Percentiles rank a stretch among this genome's conserved stretches.
These are phyloP conservation scores for Bjerkandera adusta DNA, from an alignment of 1,284 basidiomycete genomes.

Conservation along the genomic window DNA sequence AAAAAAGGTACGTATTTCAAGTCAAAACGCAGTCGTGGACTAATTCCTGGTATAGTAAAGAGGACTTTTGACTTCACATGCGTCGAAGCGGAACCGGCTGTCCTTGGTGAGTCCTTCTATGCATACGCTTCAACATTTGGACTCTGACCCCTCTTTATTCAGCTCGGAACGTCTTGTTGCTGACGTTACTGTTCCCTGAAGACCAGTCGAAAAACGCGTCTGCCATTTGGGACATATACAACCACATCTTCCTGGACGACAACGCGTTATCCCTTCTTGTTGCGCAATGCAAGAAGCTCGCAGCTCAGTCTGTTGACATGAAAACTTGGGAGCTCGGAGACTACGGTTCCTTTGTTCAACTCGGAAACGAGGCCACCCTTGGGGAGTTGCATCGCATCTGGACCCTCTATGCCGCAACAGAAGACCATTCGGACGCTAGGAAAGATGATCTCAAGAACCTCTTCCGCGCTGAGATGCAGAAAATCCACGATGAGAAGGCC, in stretches of 20 bases:
- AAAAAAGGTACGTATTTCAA: conserved; percentile 13
- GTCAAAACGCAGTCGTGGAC: conserved; percentile 9
- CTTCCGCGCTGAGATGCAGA: conserved; percentile 1
- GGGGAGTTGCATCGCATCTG: conserved; percentile 43
- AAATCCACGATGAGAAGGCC: conserved; percentile 1
- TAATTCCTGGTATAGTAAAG: conserved; percentile 21
- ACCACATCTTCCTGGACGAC: conserved; percentile 50
- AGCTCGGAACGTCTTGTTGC: conserved; percentile 43
- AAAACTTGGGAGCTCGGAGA: conserved; percentile 41
- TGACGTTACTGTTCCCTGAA: conserved; percentile 34
- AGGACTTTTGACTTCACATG: conserved; percentile 57
- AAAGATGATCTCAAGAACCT: conserved; percentile 5
- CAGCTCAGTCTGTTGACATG: conserved; percentile 33
- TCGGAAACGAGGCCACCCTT: conserved; percentile 41
- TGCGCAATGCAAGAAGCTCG: conserved; percentile 44
- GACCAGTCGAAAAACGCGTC: conserved; percentile 16
- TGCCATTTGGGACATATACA: conserved; percentile 54
- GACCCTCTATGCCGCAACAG: conserved; percentile 33
- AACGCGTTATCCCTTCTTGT: conserved; percentile 36
- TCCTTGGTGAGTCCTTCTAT: conserved; percentile 41
- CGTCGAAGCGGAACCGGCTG: conserved; percentile 53
- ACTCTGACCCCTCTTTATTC: background rate
- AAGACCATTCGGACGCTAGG: conserved; percentile 15
- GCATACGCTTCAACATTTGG: background rate
- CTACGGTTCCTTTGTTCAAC: conserved; percentile 38